Evolutionary conservation across 75 land plant species (phyloP), one percentile per base, ranked within the genome.

Genomic region (Larix kaempferi): DNA sequence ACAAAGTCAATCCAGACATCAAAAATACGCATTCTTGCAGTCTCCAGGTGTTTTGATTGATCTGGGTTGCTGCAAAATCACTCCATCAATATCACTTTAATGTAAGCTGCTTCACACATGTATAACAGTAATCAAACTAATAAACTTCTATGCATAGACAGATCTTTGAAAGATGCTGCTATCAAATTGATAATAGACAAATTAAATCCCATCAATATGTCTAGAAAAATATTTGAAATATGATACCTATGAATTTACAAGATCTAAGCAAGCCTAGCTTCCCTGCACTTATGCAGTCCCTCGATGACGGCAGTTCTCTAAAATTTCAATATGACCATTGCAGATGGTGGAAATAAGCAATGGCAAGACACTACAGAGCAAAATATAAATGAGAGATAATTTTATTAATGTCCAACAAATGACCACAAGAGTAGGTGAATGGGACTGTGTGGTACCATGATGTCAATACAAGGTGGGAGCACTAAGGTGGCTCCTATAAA

Each of bases 21-120:
- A 82, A 76, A 86, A 0, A 98, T 73, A 13, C 84, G 86, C 99
- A 95, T 98, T 74, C 84, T 87, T 69, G 99, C 99, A 15, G 98
- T 98, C 88, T 98, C 98, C 71, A 98, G 80, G 78, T 98, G 99
- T 71, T 98, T 98, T 1, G 99, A 98, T 77, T 98, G 99, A 59
- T 98, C 98, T 76, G 99, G 99, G 71, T 98, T 98, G 88, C 99
- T 97, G 93, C 77, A 87, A 78, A 84, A 7, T 55, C 15, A 16
- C 11, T n/a, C 44, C 22, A 41, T 69, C 49, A 69, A 6, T 62
- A n/a, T 8, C 65, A 62, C 65, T 62, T 22, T 49, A 49, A 49
- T 49, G 54, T 49, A 49, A 49, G 54, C 11, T 49, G 54, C 54
- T 49, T 49, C 54, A 49, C 54, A 69, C 21, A 23, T 41, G 11